Base-by-base conservation (phyloP, 768 basidiomycete species). In the Termitomyces heimii region DNA sequence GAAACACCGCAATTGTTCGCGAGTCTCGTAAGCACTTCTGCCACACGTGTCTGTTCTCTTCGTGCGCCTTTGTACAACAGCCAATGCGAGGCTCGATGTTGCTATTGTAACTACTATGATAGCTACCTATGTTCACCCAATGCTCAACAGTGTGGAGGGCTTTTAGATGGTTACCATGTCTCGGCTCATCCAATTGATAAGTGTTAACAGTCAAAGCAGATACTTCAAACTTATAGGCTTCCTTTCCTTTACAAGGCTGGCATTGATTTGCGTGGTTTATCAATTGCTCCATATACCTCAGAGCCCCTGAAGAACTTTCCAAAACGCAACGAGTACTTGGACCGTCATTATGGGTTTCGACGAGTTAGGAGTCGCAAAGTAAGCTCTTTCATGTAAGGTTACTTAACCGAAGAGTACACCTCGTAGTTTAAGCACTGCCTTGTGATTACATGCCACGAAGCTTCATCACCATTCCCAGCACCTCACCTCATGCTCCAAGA, bases 1-100 rank as follows among this genome's bases (percentile, higher is more conserved):
- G 55, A 48, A 56, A 40, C 47, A 40, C 28, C 26, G 9, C 47
- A 56, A 56, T 56, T 56, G 55, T 56, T 40, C 9, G 39, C 39
- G n/a, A 31, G 29, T 31, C 31, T 40, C n/a, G 39, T 40, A 9
- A 40, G 39, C 39, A 40, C n/a, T 40, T n/a, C 39, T 40, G n/a
- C 39, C 18, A 35, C 35, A 51, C 20, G 35, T 20, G 10, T 51
- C 35, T 39, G 28, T 39, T 28, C 12, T 28, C 10, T 51, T 39
- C 18, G 8, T n/a, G n/a, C 6, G 7, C 35, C 18, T 29, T 37
- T n/a, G n/a, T 51, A 8, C 32, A 49, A 22, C 5, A 18, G 12
- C 13, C 46, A 20, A 18, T 31, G 29, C 1, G 8, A 16, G 5
- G 16, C 4, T 9, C 5, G 10, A 29, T 31, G 20, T n/a, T 48